Conservation (phyloP, 139 green algal species). For the Auxenochlorella pyrenoidosa region DNA sequence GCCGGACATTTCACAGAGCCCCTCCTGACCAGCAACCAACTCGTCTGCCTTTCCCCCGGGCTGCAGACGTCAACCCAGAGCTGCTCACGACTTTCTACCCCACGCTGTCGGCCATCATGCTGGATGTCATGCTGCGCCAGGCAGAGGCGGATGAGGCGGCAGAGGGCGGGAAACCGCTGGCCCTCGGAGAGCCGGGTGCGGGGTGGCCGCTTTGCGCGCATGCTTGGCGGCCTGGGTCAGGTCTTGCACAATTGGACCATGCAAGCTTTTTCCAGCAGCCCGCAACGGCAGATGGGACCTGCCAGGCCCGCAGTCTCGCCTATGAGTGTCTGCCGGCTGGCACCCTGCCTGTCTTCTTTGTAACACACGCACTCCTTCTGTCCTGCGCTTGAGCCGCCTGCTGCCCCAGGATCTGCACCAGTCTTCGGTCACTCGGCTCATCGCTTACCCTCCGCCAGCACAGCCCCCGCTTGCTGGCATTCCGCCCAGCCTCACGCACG, state of each 20-base stretch:
- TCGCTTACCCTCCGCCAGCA: too few species aligned
- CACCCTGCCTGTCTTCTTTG: neutral
- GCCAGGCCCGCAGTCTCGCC: too few species aligned
- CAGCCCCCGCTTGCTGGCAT: too few species aligned
- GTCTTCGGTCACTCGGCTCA: too few species aligned
- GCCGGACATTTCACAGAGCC: too few species aligned
- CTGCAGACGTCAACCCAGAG: conserved; percentile 33
- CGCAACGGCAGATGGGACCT: too few species aligned
- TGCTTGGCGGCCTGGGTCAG: neutral
- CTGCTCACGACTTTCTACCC: conserved; percentile 64
- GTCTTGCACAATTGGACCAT: neutral
- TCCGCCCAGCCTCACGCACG: too few species aligned
- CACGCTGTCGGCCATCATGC: conserved; percentile 45
- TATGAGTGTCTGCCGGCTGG: neutral
- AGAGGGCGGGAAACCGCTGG: neutral
- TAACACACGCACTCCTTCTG: too few species aligned
- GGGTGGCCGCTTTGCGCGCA: neutral
- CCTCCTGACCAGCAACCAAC: neutral
- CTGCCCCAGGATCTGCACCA: too few species aligned
- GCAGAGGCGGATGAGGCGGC: conserved; percentile 13
- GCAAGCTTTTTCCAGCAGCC: neutral
- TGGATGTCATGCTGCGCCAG: conserved; percentile 51
- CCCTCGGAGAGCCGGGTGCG: conserved; percentile 10
- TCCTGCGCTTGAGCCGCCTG: too few species aligned
- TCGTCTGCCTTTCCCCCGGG: neutral